Evolutionary conservation across 108 stramenopile species (phyloP).

Genomic region (Cafeteria roenbergensis): DNA sequence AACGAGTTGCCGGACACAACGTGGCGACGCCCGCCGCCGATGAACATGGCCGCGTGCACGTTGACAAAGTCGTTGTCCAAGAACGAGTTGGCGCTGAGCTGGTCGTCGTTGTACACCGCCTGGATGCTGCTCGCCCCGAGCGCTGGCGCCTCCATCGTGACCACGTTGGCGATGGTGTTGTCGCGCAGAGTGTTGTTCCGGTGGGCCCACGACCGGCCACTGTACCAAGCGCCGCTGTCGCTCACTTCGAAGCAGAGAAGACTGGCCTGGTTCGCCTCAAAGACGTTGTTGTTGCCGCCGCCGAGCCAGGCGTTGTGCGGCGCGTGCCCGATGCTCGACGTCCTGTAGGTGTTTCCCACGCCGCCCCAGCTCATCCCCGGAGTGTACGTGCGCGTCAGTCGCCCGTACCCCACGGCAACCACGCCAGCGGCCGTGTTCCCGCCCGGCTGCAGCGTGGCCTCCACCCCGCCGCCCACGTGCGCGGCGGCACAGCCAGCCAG

Average conservation of each 20-base stretch:
- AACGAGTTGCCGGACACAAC: neutral
- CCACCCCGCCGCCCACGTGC: neutral
- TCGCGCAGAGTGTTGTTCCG: neutral
- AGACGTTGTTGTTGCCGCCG: neutral
- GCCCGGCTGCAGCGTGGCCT: neutral
- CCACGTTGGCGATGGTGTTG: neutral
- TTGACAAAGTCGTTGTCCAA: neutral
- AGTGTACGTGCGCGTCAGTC: neutral
- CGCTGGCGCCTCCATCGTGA: neutral
- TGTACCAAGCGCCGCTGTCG: neutral
- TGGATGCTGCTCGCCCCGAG: neutral
- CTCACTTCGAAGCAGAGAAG: neutral
- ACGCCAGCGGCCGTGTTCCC: neutral
- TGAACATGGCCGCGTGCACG: neutral
- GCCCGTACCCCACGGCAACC: neutral
- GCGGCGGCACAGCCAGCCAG: neutral
- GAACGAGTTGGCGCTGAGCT: neutral
- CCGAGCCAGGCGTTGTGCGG: neutral
- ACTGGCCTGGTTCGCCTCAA: too few species aligned
- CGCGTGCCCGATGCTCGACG: neutral
- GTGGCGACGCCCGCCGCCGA: neutral
- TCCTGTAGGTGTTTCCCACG: neutral
- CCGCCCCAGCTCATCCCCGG: neutral
- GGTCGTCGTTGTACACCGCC: neutral
- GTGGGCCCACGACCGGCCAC: neutral